These are phyloP conservation scores for Clonostachys solani DNA, from an alignment of 2,329 filamentous ascomycete species.

Conservation along the genomic window DNA sequence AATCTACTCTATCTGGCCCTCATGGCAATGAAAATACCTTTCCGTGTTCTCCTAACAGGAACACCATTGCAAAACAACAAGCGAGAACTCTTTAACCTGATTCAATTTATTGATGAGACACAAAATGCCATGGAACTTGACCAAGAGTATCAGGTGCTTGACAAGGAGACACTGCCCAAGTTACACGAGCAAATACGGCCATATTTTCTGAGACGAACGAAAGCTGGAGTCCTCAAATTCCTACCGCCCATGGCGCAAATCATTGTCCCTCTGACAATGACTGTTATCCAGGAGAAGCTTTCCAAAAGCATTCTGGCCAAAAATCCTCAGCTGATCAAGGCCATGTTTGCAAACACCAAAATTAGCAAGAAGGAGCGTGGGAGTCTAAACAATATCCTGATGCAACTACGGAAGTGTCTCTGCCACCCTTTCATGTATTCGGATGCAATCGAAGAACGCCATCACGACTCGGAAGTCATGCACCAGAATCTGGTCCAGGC, in stretches of 20 bases:
- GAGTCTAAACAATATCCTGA: conserved; percentile 87
- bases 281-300: conserved; percentile 84
- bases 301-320: conserved; percentile 92
- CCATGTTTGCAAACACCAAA: conserved; percentile 71
- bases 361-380: conserved; percentile 69
- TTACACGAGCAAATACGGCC: conserved; percentile 80
- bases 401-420: conserved; percentile 90
- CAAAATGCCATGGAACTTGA: conserved; percentile 71
- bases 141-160: conserved; percentile 70
- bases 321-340: conserved; percentile 81
- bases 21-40: conserved; percentile 69
- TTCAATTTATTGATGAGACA: conserved; percentile 82
- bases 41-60: conserved; percentile 81
- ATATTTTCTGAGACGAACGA: conserved; percentile 72
- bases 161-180: conserved; percentile 74
- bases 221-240: conserved; percentile 85
- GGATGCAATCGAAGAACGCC: conserved; percentile 80
- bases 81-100: conserved; percentile 89
- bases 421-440: conserved; percentile 97
- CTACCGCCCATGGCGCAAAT: conserved; percentile 91
- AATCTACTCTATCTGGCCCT: conserved; percentile 77
- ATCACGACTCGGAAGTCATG: conserved; percentile 53
- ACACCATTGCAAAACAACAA: conserved; percentile 96
- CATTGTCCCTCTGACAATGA: conserved; percentile 95
- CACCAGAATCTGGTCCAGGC: conserved; percentile 87